Base-by-base conservation (phyloP, 1,139 yeast genomes). In the Suhomyces bokatorum region DNA sequence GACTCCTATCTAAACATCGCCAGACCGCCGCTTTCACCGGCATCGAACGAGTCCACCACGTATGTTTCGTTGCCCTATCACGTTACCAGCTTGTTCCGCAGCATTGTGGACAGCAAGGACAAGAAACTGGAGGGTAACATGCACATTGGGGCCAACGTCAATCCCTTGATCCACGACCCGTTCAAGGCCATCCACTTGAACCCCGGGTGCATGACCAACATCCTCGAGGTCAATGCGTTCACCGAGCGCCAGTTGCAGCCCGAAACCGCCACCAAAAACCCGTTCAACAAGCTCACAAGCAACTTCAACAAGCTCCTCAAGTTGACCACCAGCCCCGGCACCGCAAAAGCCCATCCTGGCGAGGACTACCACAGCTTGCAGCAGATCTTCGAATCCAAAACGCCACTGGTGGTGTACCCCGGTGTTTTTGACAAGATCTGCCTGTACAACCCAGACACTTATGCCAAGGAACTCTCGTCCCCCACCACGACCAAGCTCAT, bases 141-240 rank as follows among this genome's bases (percentile, higher is more conserved):
- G 53, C 82, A 80, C 37, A 70, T 80, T 28, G 85, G 83, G 0
- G 81, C 84, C 36, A 71, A 72, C 41, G 69, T 80, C 26, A 79
- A 78, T 49, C 80, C 85, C 0, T 62, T 81, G 47, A 53, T 62
- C 35, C 76, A 80, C 10, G 86, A 80, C 54, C 78, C 80, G 1
- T 80, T 74, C 55, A 69, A 70, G 46, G 64, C 69, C 39, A 80
- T 79, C 16, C 80, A 74, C 53, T 59, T 78, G 45, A 79, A 75
- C 35, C 84, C 85, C 0, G 83, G 85, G 0, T 79, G 84, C 52
- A 51, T 76, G 27, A 61, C 75, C 1, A 57, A 42, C n/a, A 43
- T 54, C 13, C 30, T 53, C 12, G 55, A 50, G 15, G 35, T 52
- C 15, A 43, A 44, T 9, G 15, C 41, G 22, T 14, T 30, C 29